A percentile compares a stretch with the other conserved stretches of the same genome.
phyloP scores from a whole-genome alignment of 2,329 filamentous ascomycete genomes.

The Aspergillus aculeatinus region DNA sequence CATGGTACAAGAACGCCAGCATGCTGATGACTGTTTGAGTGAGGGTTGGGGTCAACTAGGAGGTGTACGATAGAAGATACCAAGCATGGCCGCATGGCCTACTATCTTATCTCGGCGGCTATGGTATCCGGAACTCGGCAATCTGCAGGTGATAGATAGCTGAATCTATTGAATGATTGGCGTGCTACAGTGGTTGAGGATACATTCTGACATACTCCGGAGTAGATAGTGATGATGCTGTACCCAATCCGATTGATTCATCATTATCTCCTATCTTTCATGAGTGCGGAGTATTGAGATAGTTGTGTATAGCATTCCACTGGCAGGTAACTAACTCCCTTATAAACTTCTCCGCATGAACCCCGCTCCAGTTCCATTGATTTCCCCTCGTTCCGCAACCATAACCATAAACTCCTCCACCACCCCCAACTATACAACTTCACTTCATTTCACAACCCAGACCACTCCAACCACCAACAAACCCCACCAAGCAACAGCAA shows the following conservation, averaged over 20 bases:
- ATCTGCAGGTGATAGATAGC: not conserved
- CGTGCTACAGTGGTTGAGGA: not conserved
- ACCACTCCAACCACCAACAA: not conserved
- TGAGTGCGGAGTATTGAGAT: too few relatives aligned
- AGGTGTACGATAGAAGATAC: slow-evolving; percentile 3
- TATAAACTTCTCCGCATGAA: not conserved
- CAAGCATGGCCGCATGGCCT: not conserved
- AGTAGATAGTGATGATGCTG: too few relatives aligned
- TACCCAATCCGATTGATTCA: too few relatives aligned
- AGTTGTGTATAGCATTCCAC: too few relatives aligned
- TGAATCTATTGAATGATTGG: slow-evolving; percentile 6
- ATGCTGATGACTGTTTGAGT: slow-evolving; percentile 78
- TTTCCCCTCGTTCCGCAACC: too few relatives aligned
- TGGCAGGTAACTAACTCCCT: too few relatives aligned
- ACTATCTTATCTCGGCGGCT: not conserved
- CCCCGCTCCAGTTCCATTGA: not conserved
- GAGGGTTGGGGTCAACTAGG: slow-evolving; percentile 9
- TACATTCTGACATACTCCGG: too few relatives aligned
- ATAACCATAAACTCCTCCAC: too few relatives aligned
- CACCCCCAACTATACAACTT: not conserved
- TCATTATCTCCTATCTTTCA: too few relatives aligned
- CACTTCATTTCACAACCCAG: not conserved
- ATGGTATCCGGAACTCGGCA: not conserved
- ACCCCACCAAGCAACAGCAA: not conserved
- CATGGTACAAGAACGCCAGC: slow-evolving; percentile 93